These are phyloP conservation scores for Scedosporium apiospermum DNA, from an alignment of 2,329 filamentous ascomycete species.

Conservation along the genomic window DNA sequence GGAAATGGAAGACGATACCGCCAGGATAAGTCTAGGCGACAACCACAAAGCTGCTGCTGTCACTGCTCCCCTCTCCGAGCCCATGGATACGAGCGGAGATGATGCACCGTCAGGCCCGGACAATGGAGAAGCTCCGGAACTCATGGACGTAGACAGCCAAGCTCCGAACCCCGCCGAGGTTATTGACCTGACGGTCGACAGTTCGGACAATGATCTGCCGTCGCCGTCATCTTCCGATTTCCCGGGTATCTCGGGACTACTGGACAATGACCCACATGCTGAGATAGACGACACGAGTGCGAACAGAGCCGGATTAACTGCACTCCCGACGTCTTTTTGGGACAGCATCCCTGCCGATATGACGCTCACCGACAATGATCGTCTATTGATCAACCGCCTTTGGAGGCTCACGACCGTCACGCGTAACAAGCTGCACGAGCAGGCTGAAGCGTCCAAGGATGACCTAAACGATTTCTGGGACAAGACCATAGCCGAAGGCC, in stretches of 20 bases:
- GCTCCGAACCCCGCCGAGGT: background rate
- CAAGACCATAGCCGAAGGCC: slow-evolving; percentile 19
- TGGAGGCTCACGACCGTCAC: slow-evolving; percentile 15
- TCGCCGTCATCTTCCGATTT: background rate
- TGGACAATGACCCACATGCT: background rate
- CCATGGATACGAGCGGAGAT: background rate
- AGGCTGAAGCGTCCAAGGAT: background rate
- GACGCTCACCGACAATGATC: background rate
- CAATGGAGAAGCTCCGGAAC: background rate
- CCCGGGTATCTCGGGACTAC: background rate
- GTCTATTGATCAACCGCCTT: slow-evolving; percentile 7
- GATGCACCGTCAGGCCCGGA: background rate
- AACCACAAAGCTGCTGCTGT: background rate
- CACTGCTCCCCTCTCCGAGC: background rate
- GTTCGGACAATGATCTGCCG: background rate
- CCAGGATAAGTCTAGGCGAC: background rate
- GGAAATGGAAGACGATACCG: background rate
- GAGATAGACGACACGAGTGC: slow-evolving; percentile 8
- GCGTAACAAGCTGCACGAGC: slow-evolving; percentile 13
- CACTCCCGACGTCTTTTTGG: slow-evolving; percentile 15
- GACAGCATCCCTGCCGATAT: background rate
- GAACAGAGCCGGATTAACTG: slow-evolving; percentile 11
- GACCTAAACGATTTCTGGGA: slow-evolving; percentile 4
- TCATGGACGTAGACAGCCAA: background rate
- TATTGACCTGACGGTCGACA: background rate